A percentile compares a stretch with the other conserved stretches of the same genome.
Conservation (phyloP, 2,329 filamentous ascomycete genomes). For the Aquanectria penicillioides region DNA sequence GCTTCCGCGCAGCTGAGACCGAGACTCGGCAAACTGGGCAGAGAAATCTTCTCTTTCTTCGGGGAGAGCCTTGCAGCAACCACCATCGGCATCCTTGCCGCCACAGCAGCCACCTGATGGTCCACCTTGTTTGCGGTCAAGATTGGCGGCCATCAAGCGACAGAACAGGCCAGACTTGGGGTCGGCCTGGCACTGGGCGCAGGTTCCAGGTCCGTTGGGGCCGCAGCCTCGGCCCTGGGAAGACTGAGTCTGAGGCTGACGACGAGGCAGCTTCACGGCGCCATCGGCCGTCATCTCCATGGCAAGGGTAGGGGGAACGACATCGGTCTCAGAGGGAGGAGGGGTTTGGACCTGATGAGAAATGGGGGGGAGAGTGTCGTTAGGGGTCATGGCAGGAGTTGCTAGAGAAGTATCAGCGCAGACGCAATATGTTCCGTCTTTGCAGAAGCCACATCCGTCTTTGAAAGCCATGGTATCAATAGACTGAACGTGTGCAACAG, state of each 20-base stretch:
- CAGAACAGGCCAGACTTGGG: constrained; percentile 86
- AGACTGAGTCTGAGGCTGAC: constrained; percentile 44
- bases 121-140: constrained; percentile 54
- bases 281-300: constrained; percentile 70
- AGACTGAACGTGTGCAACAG: constrained; percentile 49
- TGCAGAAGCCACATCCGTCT: constrained; percentile 84
- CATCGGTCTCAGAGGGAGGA: constrained; percentile 70
- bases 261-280: constrained; percentile 67
- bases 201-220: constrained; percentile 79
- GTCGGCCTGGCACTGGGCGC: constrained; percentile 80
- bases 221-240: constrained; percentile 59
- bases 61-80: constrained; percentile 67
- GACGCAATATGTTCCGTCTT: constrained; percentile 83
- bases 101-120: constrained; percentile 69
- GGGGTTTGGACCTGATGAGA: constrained; percentile 65
- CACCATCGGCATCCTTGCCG: constrained; percentile 66
- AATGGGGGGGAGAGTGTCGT: constrained; percentile 53
- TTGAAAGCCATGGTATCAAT: constrained; percentile 57
- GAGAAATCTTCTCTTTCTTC: constrained; percentile 48
- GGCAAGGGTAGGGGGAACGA: constrained; percentile 60
- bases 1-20: constrained; percentile 80
- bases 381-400: constrained; percentile 51
- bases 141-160: constrained; percentile 78
- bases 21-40: constrained; percentile 55
- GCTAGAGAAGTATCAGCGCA: constrained; percentile 72